Conservation (phyloP, 2,329 filamentous ascomycete species). For the Dactylellina parvicollis region DNA sequence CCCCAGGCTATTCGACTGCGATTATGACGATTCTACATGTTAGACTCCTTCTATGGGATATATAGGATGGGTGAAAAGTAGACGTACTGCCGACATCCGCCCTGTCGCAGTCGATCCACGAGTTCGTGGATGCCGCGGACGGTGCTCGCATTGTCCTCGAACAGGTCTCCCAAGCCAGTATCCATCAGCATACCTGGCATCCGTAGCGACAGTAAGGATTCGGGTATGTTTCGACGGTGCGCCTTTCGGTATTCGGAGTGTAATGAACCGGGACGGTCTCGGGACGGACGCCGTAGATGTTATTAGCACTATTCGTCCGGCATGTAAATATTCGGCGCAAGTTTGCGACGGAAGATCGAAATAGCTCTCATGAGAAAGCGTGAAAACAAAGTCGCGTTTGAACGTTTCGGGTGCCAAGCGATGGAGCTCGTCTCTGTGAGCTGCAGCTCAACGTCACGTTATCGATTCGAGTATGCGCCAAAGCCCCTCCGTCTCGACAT, state of each 20-base stretch:
- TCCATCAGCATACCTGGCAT: constrained; percentile 51
- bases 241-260: neutral
- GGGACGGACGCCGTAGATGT: neutral
- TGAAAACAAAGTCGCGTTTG: constrained; percentile 6
- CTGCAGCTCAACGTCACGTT: constrained; percentile 2
- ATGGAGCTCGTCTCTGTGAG: constrained; percentile 4
- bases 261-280: neutral
- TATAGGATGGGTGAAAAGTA: neutral
- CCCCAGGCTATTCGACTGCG: constrained; percentile 85
- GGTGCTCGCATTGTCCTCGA: constrained; percentile 50
- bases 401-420: neutral
- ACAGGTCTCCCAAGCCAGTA: constrained; percentile 46
- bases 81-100: constrained; percentile 57
- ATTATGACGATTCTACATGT: constrained; percentile 38
- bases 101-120: constrained; percentile 56
- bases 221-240: neutral
- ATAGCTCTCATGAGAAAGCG: neutral
- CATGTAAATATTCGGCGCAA: neutral
- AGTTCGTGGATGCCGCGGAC: constrained; percentile 55
- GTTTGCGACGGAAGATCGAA: constrained; percentile 19
- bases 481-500: neutral
- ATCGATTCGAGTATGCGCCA: neutral
- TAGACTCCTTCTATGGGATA: neutral
- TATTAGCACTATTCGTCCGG: neutral
- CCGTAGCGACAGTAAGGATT: neutral